Conservation (phyloP, 2,329 filamentous ascomycete species). For the Thelonectria blattea region DNA sequence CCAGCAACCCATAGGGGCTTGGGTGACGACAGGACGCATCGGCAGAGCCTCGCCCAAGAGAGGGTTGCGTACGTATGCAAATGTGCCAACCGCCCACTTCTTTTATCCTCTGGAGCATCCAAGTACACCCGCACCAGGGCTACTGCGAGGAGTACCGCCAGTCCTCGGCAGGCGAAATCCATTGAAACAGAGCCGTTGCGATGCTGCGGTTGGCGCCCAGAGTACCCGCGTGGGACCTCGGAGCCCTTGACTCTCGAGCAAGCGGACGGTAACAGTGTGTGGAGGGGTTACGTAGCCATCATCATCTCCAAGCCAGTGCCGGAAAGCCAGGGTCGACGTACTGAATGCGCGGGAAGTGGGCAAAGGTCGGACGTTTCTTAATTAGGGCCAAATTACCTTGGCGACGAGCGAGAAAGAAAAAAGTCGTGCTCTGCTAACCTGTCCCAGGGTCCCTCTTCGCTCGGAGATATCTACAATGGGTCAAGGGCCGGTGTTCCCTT, state of each 20-base stretch:
- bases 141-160: neutral
- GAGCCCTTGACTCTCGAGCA: neutral
- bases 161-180: neutral
- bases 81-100: neutral
- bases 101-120: neutral
- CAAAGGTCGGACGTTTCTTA: conserved; percentile 4
- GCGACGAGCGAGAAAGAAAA: neutral
- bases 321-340: conserved; percentile 7
- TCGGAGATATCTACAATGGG: neutral
- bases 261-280: conserved; percentile 10
- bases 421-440: neutral
- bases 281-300: conserved; percentile 17
- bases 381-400: neutral
- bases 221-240: neutral
- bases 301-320: conserved; percentile 3
- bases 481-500: neutral
- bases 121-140: neutral
- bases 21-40: conserved; percentile 16
- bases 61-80: conserved; percentile 14
- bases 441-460: conserved; percentile 1
- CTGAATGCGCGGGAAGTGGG: conserved; percentile 9
- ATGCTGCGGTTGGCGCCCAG: conserved; percentile 5
- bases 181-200: neutral
- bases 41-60: conserved; percentile 3
- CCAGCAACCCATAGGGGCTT: conserved; percentile 12